Evolutionary conservation across 2,329 filamentous ascomycete genomes (phyloP), one percentile per base, ranked within the genome.

Genomic region (Fusarium napiforme): DNA sequence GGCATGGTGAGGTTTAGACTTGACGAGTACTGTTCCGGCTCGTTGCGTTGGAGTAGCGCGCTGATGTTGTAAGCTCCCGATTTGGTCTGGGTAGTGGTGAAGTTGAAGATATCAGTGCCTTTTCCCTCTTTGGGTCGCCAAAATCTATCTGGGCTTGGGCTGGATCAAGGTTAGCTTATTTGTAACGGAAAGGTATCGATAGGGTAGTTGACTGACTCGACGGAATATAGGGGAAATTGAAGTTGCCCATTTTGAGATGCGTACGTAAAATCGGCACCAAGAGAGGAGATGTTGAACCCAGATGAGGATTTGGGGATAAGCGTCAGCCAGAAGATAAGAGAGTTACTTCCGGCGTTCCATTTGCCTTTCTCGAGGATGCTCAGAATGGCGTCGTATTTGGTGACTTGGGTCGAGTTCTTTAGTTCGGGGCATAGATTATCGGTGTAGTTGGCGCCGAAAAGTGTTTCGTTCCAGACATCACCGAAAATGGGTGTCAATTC

Each of bases 241-340:
- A 16, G 32, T 0, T n/a, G 32, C 2, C 16, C 30, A 0, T n/a
- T 3, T 4, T 52, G 32, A 21, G 49, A 36, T 21, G 49, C 9
- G 2, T 10, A 26, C 0, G 39, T 36, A 2, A 67, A 67, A 5
- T 53, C 36, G 1, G 46, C 23, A 2, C 39, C 63, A 0, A 67
- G 15, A 1, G 46, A 52, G 15, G 64, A 67, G 4, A 67, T 11
- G 2, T 67, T 45, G 0, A 53, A 67, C 2, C 45, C 7, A 1
- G 64, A 12, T 1, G 19, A 59, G 9, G 45, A 26, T 32, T 67
- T 30, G 0, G 64, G 64, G 0, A 47, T 46, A 0, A 67, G 53
- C 3, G 64, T 67, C 11, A 67, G 12, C 64, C 64, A 67, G 9
- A 67, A 67, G 4, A 60, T 40, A 3, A 61, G 14, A 7, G 64